Percentiles rank a stretch among this genome's conserved stretches.
Conservation (phyloP, 2,329 filamentous ascomycete genomes). For the Ophiostoma australiae region DNA sequence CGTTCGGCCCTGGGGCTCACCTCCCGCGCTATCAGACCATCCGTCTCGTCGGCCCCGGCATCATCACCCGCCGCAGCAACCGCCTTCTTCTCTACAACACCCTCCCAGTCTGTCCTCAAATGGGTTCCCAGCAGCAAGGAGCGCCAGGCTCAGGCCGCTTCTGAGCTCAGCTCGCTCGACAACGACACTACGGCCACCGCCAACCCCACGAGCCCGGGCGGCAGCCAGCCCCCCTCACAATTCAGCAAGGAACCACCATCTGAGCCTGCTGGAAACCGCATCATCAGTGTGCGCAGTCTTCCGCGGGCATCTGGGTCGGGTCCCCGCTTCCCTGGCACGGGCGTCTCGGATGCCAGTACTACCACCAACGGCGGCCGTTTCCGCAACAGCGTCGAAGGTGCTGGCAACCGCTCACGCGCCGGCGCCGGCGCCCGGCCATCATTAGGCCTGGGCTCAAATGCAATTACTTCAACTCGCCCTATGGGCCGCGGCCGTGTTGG, state of each 20-base stretch:
- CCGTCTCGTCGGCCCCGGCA: background rate
- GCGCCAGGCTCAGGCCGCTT: constrained; percentile 29
- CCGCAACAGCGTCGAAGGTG: constrained; percentile 3
- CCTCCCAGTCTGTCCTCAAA: constrained; percentile 24
- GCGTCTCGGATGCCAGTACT: background rate
- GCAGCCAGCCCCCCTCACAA: background rate
- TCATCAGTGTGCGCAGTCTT: constrained; percentile 33
- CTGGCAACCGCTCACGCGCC: background rate
- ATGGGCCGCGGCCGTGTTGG: background rate
- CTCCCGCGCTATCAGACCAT: background rate
- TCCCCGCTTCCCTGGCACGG: constrained; percentile 19
- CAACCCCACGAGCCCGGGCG: constrained; percentile 17
- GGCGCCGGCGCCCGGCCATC: background rate
- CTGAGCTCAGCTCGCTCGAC: constrained; percentile 28
- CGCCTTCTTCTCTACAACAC: constrained; percentile 25
- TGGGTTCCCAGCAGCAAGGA: constrained; percentile 24
- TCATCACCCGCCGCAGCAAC: constrained; percentile 1
- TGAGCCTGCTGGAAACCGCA: constrained; percentile 5
- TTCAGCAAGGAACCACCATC: background rate
- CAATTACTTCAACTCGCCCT: background rate
- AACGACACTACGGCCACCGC: background rate
- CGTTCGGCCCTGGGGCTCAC: constrained; percentile 23
- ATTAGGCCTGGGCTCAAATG: background rate
- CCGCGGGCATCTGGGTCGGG: constrained; percentile 22
- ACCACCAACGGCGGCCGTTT: constrained; percentile 7